Conservation (phyloP, 2,329 filamentous ascomycete species). For the Epichloe scottii region DNA sequence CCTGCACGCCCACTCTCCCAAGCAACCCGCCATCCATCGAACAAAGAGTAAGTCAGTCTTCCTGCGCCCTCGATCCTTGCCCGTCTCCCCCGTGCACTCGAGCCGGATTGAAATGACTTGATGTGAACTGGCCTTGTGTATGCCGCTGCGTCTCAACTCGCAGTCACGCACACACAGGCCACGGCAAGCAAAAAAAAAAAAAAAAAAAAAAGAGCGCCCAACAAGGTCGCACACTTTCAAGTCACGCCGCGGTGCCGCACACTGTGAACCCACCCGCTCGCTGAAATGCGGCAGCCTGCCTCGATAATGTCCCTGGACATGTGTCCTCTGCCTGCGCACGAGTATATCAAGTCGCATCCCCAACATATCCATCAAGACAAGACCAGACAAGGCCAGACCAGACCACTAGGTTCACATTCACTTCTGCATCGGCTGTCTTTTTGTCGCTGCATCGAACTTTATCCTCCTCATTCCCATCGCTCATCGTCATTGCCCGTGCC, state of each 20-base stretch:
- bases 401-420: background rate
- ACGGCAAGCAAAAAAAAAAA: background rate
- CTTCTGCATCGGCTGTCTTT: background rate
- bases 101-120: background rate
- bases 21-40: slow-evolving; percentile 6
- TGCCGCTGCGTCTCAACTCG: background rate
- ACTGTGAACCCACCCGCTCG: slow-evolving; percentile 7
- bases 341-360: slow-evolving; percentile 7
- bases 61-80: background rate
- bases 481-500: slow-evolving; percentile 4
- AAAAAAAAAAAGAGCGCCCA: no score
- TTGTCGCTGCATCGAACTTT: background rate
- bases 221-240: background rate
- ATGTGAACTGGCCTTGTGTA: background rate
- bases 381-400: background rate
- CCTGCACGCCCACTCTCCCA: slow-evolving; percentile 6
- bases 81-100: background rate
- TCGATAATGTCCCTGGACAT: slow-evolving; percentile 8
- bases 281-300: slow-evolving; percentile 8
- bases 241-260: slow-evolving; percentile 1
- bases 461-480: background rate
- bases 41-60: slow-evolving; percentile 9
- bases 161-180: background rate
- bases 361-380: background rate
- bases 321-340: slow-evolving; percentile 13